phyloP scores from a whole-genome alignment of 2,329 filamentous ascomycete species.

The Diaporthe vexans region DNA sequence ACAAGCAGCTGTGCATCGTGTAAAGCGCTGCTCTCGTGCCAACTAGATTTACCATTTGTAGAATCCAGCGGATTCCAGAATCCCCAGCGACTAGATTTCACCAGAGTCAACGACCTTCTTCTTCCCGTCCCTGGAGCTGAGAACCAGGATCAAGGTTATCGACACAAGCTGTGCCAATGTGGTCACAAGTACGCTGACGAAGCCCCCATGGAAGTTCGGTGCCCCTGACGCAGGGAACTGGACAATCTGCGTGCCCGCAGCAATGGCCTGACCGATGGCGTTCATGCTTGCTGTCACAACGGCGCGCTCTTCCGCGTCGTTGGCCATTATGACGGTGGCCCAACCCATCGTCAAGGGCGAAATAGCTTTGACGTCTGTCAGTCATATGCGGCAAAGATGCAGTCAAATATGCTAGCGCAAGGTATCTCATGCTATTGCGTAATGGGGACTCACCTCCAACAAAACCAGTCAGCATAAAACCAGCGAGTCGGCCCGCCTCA shows the following conservation, averaged over 20 bases:
- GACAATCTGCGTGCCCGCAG: slow-evolving; percentile 6
- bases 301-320: slow-evolving; percentile 1
- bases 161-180: neutral
- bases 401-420: too few species aligned
- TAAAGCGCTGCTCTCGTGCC: too few species aligned
- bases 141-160: neutral
- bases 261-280: neutral
- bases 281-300: slow-evolving; percentile 21
- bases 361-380: neutral
- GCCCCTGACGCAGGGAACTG: neutral
- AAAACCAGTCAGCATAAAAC: slow-evolving; percentile 17
- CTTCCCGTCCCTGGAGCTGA: neutral
- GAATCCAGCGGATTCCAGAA: too few species aligned
- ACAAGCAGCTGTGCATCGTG: neutral
- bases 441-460: neutral
- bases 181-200: neutral
- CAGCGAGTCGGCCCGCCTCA: neutral
- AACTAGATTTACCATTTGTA: neutral
- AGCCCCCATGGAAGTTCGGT: neutral
- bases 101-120: neutral
- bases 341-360: slow-evolving; percentile 1
- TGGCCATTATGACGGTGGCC: slow-evolving; percentile 2
- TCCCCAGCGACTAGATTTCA: neutral
- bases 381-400: too few species aligned
- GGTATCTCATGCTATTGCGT: neutral